phyloP scores from a whole-genome alignment of 208 protist species.

The Trypanosoma mega region DNA sequence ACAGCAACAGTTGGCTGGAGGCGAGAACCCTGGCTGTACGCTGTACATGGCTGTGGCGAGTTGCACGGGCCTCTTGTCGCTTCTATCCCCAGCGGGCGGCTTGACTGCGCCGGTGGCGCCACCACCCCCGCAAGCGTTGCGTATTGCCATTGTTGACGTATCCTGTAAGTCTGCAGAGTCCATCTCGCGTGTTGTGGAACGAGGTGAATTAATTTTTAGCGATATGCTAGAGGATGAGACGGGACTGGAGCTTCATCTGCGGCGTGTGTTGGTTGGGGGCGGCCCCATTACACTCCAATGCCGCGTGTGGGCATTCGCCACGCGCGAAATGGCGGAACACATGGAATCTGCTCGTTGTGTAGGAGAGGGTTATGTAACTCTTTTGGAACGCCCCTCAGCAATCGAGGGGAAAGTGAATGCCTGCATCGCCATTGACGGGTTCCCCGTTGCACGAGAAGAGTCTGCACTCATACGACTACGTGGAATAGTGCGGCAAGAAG shows the following conservation, averaged over 20 bases:
- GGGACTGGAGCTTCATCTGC: slow-evolving; percentile 2
- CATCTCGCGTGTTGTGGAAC: slow-evolving; percentile 14
- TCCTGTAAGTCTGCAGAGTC: background rate
- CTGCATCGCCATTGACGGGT: slow-evolving; percentile 6
- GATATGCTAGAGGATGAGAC: background rate
- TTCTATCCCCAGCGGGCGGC: too few species aligned
- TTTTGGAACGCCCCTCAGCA: background rate
- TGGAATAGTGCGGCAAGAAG: background rate
- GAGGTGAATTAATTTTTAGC: background rate
- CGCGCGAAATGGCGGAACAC: background rate
- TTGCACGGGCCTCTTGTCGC: too few species aligned
- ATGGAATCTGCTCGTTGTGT: slow-evolving; percentile 9
- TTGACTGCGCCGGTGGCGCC: background rate
- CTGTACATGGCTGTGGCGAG: too few species aligned
- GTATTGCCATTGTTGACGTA: slow-evolving; percentile 7
- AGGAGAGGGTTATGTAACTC: slow-evolving; percentile 10
- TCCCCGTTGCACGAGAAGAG: background rate
- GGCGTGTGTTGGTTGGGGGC: slow-evolving; percentile 9
- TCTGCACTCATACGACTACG: background rate
- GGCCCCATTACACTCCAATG: slow-evolving; percentile 4
- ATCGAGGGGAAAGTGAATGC: background rate
- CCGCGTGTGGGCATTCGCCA: slow-evolving; percentile 9
- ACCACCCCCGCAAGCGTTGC: slow-evolving; percentile 1
- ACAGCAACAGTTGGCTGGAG: too few species aligned
- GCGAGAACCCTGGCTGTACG: too few species aligned